Base-by-base conservation (phyloP, 352 stramenopile species). In the Phytophthora meadii region DNA sequence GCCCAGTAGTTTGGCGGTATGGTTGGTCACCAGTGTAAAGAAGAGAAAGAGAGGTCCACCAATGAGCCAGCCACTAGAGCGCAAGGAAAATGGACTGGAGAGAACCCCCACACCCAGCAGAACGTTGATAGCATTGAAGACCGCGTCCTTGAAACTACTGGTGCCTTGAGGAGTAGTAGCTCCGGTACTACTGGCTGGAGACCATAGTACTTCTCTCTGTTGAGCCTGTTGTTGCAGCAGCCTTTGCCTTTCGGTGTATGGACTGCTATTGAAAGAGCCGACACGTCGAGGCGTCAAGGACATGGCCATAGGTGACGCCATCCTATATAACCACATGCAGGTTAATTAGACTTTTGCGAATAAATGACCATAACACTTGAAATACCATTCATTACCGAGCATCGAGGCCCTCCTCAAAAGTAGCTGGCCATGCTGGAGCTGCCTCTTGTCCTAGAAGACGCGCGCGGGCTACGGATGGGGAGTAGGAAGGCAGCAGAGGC, bases 111-210 rank as follows among this genome's bases (percentile, higher is more conserved):
- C 87, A 36, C 88, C 88, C n/a, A 94, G 53, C 44, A 96, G 67
- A 61, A 95, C 83, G 65, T 96, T 96, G 66, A 96, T 88, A 36
- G 82, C 82, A 45, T 95, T 96, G 61, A 94, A 90, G 6, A 91
- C 84, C 6, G 87, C 79, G 39, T 88, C 82, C 14, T 85, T 81
- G 61, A 92, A 92, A 42, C 76, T 88, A 65, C 79, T 90, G 54
- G 81, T 81, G 73, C 82, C 82, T 28, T 79, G 62, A 2, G 40
- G 44, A 7, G 59, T 19, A 2, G 37, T 30, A 1, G 42, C 45
- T 5, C 55, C 61, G 5, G 66, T 54, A 30, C 52, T 70, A 32
- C 54, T 68, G 27, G 41, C 51, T 45, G 70, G 61, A 19, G 60
- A 77, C 59, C 45, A 74, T 8, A 60, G 9, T 10, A 65, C 64